Percentiles rank a stretch among this genome's conserved stretches.
Conservation (phyloP, 805 yeast species). For the Priceomyces haplophilus region DNA sequence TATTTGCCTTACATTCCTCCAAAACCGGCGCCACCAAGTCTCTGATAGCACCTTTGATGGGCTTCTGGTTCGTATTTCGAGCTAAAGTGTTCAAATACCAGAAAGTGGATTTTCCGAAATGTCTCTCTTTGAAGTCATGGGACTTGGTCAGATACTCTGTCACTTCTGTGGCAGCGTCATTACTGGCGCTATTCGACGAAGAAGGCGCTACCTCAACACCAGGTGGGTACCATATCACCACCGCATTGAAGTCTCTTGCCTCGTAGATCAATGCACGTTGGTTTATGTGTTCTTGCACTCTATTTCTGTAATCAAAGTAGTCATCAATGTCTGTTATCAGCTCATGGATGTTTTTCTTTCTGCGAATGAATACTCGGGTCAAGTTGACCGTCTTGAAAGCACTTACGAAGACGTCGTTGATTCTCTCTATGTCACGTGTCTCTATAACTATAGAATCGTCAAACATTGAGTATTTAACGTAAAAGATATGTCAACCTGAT, state of each 20-base stretch:
- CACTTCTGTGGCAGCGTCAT: not conserved
- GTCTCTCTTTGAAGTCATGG: not conserved
- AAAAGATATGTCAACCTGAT: too few species aligned
- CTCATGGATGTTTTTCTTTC: conserved; percentile 1
- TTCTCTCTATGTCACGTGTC: conserved; percentile 5
- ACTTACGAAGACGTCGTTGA: conserved; percentile 2
- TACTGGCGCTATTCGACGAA: not conserved
- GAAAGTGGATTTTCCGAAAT: conserved; percentile 1
- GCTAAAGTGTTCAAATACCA: conserved; percentile 11
- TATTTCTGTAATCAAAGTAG: not conserved
- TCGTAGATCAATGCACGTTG: conserved; percentile 6
- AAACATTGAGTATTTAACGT: too few species aligned
- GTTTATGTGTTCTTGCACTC: conserved; percentile 1
- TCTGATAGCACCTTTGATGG: conserved; percentile 7
- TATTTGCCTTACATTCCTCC: conserved; percentile 3
- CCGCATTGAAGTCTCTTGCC: conserved; percentile 8
- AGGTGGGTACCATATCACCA: conserved; percentile 11
- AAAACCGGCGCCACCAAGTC: conserved; percentile 5
- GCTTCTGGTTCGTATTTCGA: conserved; percentile 4
- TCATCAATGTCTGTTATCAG: conserved; percentile 1
- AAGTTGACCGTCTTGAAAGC: conserved; percentile 1
- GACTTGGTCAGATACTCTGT: not conserved
- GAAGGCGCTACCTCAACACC: conserved; percentile 1
- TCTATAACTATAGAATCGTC: not conserved
- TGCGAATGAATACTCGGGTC: conserved; percentile 1